phyloP scores from a whole-genome alignment of 257 asterid genomes.

The Henckelia pumila region DNA sequence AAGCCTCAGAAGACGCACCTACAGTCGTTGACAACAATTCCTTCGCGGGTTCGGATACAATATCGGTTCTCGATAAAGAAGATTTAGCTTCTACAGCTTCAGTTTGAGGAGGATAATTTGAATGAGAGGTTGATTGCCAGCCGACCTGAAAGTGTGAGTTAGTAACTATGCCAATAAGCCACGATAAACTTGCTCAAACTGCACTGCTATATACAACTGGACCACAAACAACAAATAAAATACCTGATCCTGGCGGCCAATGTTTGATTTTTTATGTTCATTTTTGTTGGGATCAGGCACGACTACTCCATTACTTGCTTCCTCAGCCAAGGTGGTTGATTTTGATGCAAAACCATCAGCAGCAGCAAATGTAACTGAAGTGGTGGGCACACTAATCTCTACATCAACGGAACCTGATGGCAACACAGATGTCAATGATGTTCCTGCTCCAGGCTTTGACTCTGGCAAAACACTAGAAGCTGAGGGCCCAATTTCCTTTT shows the following conservation, averaged over 20 bases:
- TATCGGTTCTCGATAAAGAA: slow-evolving; percentile 24
- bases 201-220: neutral
- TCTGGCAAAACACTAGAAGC: slow-evolving; percentile 32
- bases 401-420: slow-evolving; percentile 32
- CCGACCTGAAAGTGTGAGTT: slow-evolving; percentile 41
- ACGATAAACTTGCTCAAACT: slow-evolving; percentile 18
- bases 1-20: slow-evolving; percentile 30
- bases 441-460: slow-evolving; percentile 44
- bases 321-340: slow-evolving; percentile 29
- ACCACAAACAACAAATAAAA: slow-evolving; percentile 24
- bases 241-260: slow-evolving; percentile 52
- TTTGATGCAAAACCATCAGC: slow-evolving; percentile 31
- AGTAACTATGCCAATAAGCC: slow-evolving; percentile 1
- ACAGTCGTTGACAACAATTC: slow-evolving; percentile 29
- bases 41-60: slow-evolving; percentile 32
- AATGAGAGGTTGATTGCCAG: slow-evolving; percentile 29
- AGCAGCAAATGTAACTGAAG: slow-evolving; percentile 28
- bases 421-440: slow-evolving; percentile 27
- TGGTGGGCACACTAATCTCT: slow-evolving; percentile 27
- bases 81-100: slow-evolving; percentile 30
- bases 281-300: slow-evolving; percentile 36
- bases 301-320: slow-evolving; percentile 23
- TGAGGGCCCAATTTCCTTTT: slow-evolving; percentile 40
- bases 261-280: slow-evolving; percentile 31
- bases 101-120: slow-evolving; percentile 40